Base-by-base conservation (phyloP, 257 asterid species). In the Leonotis leonurus region DNA sequence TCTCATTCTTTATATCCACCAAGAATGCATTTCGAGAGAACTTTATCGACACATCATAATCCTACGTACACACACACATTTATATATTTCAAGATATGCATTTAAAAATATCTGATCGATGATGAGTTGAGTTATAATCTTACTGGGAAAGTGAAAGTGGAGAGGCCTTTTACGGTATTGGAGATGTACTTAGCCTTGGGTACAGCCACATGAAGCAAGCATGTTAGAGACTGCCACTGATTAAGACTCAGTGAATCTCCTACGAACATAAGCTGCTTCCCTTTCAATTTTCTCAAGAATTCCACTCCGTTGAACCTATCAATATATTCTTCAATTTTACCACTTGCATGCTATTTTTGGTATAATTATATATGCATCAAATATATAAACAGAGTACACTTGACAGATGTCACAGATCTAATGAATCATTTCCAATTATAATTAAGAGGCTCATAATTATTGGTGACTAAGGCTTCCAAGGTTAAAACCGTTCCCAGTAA, bases 221-320 rank as follows among this genome's bases (percentile, higher is more conserved):
- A 84, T 3, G 87, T 76, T 2, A 87, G 73, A n/a, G 95, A 87
- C 62, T 84, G 88, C 83, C 85, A 83, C 32, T 88, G 96, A 17
- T 85, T 80, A 0, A 56, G 63, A 73, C 88, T 73, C 49, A 87
- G 59, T 3, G 94, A 87, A 62, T 87, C 95, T 29, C 95, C 95
- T 16, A 87, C 94, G 60, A 87, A 87, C 75, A 87, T 82, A 0
- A 87, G 39, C 9, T 40, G 33, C 49, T 78, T 81, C 9, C 86
- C 89, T 49, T 71, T 79, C 1, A 80, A 53, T 58, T 74, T 82
- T 21, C 56, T 62, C 71, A 85, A 5, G 0, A 87, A 73, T 3
- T 54, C 77, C 69, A 41, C 69, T 2, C 88, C 94, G 58, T 82
- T 54, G 46, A 87, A 85, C 77, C 95, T 87, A 2, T 37, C 6